Evolutionary conservation across 768 basidiomycete genomes (phyloP), one percentile per base, ranked within the genome.

Genomic region (Pisolithus orientalis): DNA sequence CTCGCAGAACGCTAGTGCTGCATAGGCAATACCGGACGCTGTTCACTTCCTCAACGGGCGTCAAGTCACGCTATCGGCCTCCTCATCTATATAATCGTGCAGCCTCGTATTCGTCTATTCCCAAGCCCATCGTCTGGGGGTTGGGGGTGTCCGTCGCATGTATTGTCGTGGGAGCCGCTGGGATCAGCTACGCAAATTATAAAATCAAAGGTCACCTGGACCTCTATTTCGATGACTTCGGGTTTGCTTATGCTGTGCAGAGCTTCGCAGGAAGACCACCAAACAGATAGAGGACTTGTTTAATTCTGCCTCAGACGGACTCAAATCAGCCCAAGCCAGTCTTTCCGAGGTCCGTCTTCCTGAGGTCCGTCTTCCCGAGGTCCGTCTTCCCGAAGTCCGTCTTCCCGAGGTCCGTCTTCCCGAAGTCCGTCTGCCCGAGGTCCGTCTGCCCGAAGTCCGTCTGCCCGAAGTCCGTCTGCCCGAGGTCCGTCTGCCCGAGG

Each of bases 101-200:
- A 9, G 74, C 92, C 31, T 94, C 92, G 6, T 95, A 95, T 66
- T 77, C 84, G 4, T 87, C 91, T 9, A 87, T 96, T 54, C 94
- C 94, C 14, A 76, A 84, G 57, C 89, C 95, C 58, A 81, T 95
- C 44, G 83, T 85, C 0, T 79, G 91, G 42, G 93, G 92, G 0
- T 94, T 96, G 62, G 77, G 87, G 48, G 83, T 96, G 1, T 94
- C 94, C 28, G 78, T 92, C 53, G 93, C 90, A 14, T 91, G 88
- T 6, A 87, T 84, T 32, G 91, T 90, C 1, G 80, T 94, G 25
- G 94, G 94, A 5, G 94, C 88, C 0, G 94, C 94, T 9, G 86
- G 91, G 0, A 72, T 95, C 51, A 90, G 90, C 5, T 98, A 96
- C 70, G 94, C 93, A 24, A 94, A 95, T 67, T 95, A 94, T 75